These are phyloP conservation scores for Podila verticillata DNA, from an alignment of 192 early-diverging fungal genomes.

Conservation along the genomic window DNA sequence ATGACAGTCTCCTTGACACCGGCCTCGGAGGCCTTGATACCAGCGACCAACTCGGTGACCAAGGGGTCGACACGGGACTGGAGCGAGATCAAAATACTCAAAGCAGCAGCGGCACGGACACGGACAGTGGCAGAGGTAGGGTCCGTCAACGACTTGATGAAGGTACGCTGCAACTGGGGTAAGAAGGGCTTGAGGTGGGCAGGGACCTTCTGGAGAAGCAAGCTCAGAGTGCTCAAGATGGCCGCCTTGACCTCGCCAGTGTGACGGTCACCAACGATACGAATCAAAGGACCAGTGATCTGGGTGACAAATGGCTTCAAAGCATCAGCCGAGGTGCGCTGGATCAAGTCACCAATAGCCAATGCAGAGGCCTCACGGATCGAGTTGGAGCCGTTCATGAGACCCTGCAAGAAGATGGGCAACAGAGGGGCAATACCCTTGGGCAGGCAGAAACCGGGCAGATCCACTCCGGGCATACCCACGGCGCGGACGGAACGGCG, in stretches of 20 bases:
- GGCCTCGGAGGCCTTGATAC: conserved; percentile 69
- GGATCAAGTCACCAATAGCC: conserved; percentile 81
- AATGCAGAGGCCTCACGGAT: conserved; percentile 87
- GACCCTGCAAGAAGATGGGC: conserved; percentile 92
- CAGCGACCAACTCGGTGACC: conserved; percentile 75
- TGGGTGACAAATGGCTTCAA: conserved; percentile 92
- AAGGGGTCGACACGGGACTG: conserved; percentile 84
- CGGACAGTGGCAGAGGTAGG: conserved; percentile 76
- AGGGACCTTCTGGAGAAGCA: conserved; percentile 85
- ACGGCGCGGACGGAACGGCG: conserved; percentile 72
- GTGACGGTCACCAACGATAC: conserved; percentile 96
- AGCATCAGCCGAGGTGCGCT: conserved; percentile 76
- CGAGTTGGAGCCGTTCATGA: conserved; percentile 88
- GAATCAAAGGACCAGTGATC: conserved; percentile 97
- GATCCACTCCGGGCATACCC: conserved; percentile 58
- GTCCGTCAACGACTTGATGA: conserved; percentile 90
- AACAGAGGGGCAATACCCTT: conserved; percentile 93
- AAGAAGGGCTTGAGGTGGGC: conserved; percentile 94
- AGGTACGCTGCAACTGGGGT: conserved; percentile 97
- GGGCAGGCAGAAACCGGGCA: conserved; percentile 91
- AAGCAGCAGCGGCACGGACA: conserved; percentile 80
- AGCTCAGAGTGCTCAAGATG: conserved; percentile 85
- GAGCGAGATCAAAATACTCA: conserved; percentile 74
- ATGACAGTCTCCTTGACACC: conserved; percentile 75
- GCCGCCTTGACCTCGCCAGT: conserved; percentile 92